phyloP scores from a whole-genome alignment of 805 yeast species.

The Spathaspora hagerdaliae region DNA sequence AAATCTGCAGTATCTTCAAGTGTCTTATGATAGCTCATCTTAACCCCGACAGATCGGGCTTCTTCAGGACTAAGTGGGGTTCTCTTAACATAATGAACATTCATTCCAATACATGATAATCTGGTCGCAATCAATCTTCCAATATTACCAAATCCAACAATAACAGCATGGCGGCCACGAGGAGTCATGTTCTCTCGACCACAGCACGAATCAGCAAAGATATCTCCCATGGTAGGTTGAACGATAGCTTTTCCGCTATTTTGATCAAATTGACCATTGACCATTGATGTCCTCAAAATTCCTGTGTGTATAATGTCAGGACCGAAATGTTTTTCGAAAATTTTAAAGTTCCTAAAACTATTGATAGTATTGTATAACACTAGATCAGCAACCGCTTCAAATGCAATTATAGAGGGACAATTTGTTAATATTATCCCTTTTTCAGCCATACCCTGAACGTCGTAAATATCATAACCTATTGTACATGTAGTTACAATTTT shows the following conservation, averaged over 20 bases:
- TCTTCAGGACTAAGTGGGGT: conserved; percentile 33
- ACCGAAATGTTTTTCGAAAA: conserved; percentile 42
- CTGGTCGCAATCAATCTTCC: conserved; percentile 62
- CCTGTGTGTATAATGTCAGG: conserved; percentile 35
- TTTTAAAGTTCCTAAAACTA: conserved; percentile 45
- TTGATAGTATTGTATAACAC: conserved; percentile 58
- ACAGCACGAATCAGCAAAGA: conserved; percentile 45
- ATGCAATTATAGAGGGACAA: conserved; percentile 51
- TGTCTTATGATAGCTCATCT: conserved; percentile 37
- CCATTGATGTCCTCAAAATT: conserved; percentile 36
- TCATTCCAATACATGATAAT: conserved; percentile 57
- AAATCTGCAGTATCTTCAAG: conserved; percentile 30
- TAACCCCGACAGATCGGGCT: conserved; percentile 37
- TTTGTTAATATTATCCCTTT: conserved; percentile 55
- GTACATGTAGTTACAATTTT: conserved; percentile 52
- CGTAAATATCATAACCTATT: conserved; percentile 54
- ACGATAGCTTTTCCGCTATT: conserved; percentile 21
- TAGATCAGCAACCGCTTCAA: conserved; percentile 70
- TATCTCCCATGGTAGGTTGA: conserved; percentile 6
- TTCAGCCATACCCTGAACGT: conserved; percentile 35
- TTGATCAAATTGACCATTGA: conserved; percentile 34
- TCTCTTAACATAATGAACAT: conserved; percentile 60
- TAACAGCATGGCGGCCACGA: conserved; percentile 53
- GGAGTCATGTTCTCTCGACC: conserved; percentile 48
- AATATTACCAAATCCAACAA: conserved; percentile 75